A percentile compares a stretch with the other conserved stretches of the same genome.
Evolutionary conservation across 257 asterid genomes (phyloP).

Genomic region (Nicotiana tabacum): DNA sequence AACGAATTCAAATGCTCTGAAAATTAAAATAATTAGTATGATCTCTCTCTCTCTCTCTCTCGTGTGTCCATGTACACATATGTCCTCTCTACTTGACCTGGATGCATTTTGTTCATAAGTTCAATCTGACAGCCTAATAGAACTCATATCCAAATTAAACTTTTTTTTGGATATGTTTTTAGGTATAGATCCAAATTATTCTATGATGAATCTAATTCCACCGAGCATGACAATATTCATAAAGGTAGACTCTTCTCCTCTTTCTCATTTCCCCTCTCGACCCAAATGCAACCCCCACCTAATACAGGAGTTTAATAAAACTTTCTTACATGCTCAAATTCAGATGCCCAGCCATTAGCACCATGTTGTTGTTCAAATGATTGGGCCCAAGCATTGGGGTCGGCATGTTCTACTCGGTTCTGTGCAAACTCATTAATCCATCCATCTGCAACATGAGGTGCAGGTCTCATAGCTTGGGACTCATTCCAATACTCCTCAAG

Average conservation of each 20-base stretch:
- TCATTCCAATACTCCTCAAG: constrained; percentile 94
- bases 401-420: constrained; percentile 49
- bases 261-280: neutral
- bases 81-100: neutral
- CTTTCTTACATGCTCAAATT: constrained; percentile 82
- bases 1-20: neutral
- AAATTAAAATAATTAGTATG: neutral
- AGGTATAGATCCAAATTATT: neutral
- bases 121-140: neutral
- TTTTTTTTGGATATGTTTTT: neutral
- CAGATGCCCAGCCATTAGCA: constrained; percentile 95
- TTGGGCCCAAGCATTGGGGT: constrained; percentile 80
- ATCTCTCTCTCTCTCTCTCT: neutral
- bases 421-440: constrained; percentile 81
- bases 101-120: neutral
- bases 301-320: constrained; percentile 10
- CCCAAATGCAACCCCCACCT: neutral
- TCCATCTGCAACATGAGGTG: constrained; percentile 62
- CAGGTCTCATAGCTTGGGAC: constrained; percentile 68
- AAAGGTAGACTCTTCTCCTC: neutral
- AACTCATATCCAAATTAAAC: neutral
- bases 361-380: constrained; percentile 92
- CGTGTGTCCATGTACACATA: neutral
- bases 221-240: neutral
- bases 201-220: neutral